Evolutionary conservation across 1,139 yeast genomes (phyloP).

Genomic region (Candida mesenterica): DNA sequence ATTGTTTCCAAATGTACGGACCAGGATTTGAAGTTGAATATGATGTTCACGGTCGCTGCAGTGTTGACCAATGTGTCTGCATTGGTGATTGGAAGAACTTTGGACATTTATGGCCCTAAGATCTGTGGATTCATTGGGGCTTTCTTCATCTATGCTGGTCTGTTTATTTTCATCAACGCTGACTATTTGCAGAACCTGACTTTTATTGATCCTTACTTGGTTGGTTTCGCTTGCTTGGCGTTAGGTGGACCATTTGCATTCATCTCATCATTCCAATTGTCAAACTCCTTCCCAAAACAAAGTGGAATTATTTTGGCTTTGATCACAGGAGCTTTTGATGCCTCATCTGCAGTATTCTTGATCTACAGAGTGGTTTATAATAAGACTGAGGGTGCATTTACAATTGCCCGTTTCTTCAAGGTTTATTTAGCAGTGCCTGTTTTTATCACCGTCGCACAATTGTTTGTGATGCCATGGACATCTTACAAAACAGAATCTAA

Average conservation of each 20-base stretch:
- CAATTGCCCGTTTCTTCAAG: conserved; percentile 33
- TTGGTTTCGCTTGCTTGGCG: conserved; percentile 42
- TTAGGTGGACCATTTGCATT: conserved; percentile 49
- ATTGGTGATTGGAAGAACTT: conserved; percentile 37
- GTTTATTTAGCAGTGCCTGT: conserved; percentile 39
- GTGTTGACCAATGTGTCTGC: conserved; percentile 46
- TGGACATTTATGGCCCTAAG: conserved; percentile 43
- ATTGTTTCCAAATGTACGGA: conserved; percentile 30
- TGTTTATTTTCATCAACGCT: conserved; percentile 38
- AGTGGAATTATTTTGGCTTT: conserved; percentile 45
- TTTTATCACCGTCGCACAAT: conserved; percentile 40
- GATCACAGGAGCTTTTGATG: conserved; percentile 48
- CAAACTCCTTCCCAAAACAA: conserved; percentile 42
- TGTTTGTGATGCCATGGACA: conserved; percentile 40
- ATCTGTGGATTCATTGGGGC: conserved; percentile 46
- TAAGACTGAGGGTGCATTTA: conserved; percentile 26
- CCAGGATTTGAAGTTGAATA: conserved; percentile 45
- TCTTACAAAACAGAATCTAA: conserved; percentile 40
- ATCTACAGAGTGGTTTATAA: conserved; percentile 34
- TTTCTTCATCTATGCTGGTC: conserved; percentile 34
- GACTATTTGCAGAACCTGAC: conserved; percentile 15
- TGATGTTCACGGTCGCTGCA: conserved; percentile 48
- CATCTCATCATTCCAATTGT: conserved; percentile 46
- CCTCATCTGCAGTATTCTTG: conserved; percentile 47
- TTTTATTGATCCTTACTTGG: conserved; percentile 39